Evolutionary conservation across 495 filamentous ascomycete species (phyloP).

Genomic region (Trypethelium eluteriae): DNA sequence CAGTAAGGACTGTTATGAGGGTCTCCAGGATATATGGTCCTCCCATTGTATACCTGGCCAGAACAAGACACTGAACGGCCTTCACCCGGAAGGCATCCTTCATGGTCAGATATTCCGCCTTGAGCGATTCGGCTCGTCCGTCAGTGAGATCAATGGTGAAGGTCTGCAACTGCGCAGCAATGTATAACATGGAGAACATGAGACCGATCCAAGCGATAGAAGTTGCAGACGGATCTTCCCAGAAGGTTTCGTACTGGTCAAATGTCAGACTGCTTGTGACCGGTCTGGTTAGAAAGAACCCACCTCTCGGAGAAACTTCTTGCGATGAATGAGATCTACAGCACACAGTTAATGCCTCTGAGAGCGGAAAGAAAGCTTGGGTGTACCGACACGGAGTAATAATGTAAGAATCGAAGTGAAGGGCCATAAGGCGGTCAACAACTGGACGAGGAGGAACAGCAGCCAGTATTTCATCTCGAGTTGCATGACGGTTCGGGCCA

Average conservation of each 20-base stretch:
- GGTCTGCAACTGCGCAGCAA: conserved; percentile 16
- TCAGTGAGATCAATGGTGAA: neutral
- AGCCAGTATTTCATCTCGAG: neutral
- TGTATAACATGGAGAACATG: conserved; percentile 28
- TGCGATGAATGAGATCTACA: neutral
- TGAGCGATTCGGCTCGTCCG: neutral
- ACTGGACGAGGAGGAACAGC: neutral
- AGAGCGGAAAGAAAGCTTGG: neutral
- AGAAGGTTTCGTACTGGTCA: conserved; percentile 36
- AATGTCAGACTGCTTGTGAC: conserved; percentile 34
- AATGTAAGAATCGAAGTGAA: neutral
- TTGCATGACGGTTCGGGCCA: neutral
- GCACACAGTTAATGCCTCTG: neutral
- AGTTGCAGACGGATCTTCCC: conserved; percentile 26
- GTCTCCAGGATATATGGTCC: neutral
- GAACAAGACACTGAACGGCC: neutral
- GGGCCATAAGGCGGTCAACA: neutral
- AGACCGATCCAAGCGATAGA: conserved; percentile 34
- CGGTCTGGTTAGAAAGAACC: neutral
- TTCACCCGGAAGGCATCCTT: neutral
- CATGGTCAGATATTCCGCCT: neutral
- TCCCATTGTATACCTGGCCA: neutral
- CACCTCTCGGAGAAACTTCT: neutral
- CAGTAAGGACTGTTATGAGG: neutral
- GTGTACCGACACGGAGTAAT: neutral